Base-by-base conservation (phyloP, 139 green algal species). In the Coelastrella sp. region DNA sequence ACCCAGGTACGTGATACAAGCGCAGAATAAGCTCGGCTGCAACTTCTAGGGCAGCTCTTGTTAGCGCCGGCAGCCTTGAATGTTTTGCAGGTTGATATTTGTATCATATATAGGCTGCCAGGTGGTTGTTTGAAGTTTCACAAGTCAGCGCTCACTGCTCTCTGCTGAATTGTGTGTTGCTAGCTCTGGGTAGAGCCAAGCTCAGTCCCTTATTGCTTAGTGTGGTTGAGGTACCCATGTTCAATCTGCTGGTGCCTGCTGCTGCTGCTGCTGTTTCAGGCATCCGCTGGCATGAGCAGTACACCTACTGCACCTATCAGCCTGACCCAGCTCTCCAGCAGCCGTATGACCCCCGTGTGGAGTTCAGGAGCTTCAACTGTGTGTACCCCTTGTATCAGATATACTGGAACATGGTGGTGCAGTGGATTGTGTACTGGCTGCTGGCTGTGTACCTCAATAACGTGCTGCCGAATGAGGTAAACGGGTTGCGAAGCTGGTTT, bases 381-480 rank as follows among this genome's bases (percentile, higher is more conserved):
- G 94, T 98, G 4, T 91, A 97, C 80, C 83, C 93, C 0, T 54
- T 99, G 11, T 92, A 92, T 22, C 80, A 88, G 88, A 73, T 16
- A 32, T 95, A 92, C 88, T 64, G 83, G 3, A 80, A 91, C 16
- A 86, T 95, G 81, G 47, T 94, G 57, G 74, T 86, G 16, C 92
- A 96, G 82, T 96, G 93, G 89, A 3, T 94, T 3, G 89, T 88
- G 23, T 99, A 97, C 91, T 94, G 96, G n/a, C 4, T 96, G 20
- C 87, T 97, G 47, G 97, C 95, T 17, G 86, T 99, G 17, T 99
- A 99, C 94, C 93, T 99, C 14, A 96, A 98, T 94, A 98, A 98
- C 89, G 93, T 99, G 14, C 74, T 99, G 73, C 93, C 96, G 56
- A 97, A 99, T 91, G 96, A 97, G 80, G 91, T 94, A 22, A n/a